These are phyloP conservation scores for Malassezia psittaci DNA, from an alignment of 1,284 basidiomycete genomes.

Conservation along the genomic window DNA sequence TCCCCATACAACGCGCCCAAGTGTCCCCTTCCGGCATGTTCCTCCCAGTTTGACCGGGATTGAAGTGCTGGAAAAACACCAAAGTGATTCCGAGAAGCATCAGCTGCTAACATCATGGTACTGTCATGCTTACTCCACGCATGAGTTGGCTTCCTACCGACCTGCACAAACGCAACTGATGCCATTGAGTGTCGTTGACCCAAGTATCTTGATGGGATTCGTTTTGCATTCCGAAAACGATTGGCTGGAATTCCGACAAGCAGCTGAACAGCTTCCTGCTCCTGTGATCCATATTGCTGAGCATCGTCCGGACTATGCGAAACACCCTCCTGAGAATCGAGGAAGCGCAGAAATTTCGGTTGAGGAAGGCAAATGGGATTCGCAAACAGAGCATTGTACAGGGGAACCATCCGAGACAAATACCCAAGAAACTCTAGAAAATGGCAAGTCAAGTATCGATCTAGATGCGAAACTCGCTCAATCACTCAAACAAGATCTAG, in stretches of 20 bases:
- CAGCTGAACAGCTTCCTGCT: conserved; percentile 32
- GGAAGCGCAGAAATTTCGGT: neutral
- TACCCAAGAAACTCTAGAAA: too few species aligned
- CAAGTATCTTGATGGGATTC: conserved; percentile 93
- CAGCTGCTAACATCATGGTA: conserved; percentile 54
- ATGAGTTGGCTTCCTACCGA: conserved; percentile 77
- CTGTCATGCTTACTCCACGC: conserved; percentile 56
- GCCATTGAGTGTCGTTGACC: conserved; percentile 79
- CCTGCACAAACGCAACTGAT: conserved; percentile 87
- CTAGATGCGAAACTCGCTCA: too few species aligned
- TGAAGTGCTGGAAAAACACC: conserved; percentile 22
- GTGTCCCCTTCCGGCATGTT: conserved; percentile 63
- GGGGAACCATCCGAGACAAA: too few species aligned
- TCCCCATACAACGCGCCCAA: conserved; percentile 76
- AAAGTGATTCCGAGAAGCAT: too few species aligned
- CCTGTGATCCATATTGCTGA: conserved; percentile 52
- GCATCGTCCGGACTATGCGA: neutral
- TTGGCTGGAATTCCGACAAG: conserved; percentile 60
- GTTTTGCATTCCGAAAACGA: conserved; percentile 65
- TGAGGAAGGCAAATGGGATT: too few species aligned
- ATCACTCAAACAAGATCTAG: neutral
- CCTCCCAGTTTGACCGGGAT: conserved; percentile 46
- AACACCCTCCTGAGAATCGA: neutral
- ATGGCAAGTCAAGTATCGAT: too few species aligned
- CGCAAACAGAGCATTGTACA: too few species aligned